These are phyloP conservation scores for Phaeophleospora eucalypticola DNA, from an alignment of 2,329 filamentous ascomycete genomes.

Conservation along the genomic window DNA sequence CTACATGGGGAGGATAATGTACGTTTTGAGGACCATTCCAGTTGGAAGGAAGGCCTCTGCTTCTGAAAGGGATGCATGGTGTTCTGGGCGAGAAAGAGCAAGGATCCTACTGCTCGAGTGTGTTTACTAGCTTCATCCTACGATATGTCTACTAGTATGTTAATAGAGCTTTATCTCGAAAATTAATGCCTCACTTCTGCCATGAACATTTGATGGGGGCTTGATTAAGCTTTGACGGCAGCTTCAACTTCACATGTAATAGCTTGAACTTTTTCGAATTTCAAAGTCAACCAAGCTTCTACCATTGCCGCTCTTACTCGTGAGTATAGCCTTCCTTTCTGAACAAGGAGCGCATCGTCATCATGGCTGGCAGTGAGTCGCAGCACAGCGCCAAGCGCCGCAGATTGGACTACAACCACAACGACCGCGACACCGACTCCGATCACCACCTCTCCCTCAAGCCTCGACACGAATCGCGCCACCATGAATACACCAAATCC, in stretches of 20 bases:
- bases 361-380: constrained; percentile 13
- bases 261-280: background rate
- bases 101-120: background rate
- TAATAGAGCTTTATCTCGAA: too few relatives aligned
- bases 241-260: background rate
- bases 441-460: constrained; percentile 38
- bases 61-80: too few relatives aligned
- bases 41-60: too few relatives aligned
- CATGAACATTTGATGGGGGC: background rate
- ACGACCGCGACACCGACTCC: constrained; percentile 53
- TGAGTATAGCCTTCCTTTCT: background rate
- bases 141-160: too few relatives aligned
- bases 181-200: too few relatives aligned
- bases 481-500: constrained; percentile 9
- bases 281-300: background rate
- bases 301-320: background rate
- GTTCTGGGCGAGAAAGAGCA: constrained; percentile 2
- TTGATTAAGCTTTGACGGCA: background rate
- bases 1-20: background rate
- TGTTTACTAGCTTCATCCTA: too few relatives aligned
- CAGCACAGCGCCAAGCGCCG: constrained; percentile 22
- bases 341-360: background rate
- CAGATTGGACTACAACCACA: constrained; percentile 39
- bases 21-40: background rate
- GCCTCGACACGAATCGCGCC: constrained; percentile 20